phyloP scores from a whole-genome alignment of 2,329 filamentous ascomycete species.

The Diaporthe caulivora region DNA sequence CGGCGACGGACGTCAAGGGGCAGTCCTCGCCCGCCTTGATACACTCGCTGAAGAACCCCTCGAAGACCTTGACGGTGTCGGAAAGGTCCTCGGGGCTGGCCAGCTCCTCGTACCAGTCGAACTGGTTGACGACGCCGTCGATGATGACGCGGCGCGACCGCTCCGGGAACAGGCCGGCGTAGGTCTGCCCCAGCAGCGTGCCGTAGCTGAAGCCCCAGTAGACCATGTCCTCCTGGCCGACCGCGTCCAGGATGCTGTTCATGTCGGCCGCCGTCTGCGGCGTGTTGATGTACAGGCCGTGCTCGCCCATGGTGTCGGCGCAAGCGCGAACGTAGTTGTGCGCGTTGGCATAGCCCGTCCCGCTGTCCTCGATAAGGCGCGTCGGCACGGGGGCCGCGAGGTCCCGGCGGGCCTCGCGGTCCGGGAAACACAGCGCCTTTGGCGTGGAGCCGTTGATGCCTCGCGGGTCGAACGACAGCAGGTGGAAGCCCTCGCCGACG shows the following conservation, averaged over 20 bases:
- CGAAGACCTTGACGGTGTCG: slow-evolving; percentile 58
- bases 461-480: slow-evolving; percentile 62
- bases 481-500: slow-evolving; percentile 58
- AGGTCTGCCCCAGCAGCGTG: slow-evolving; percentile 55
- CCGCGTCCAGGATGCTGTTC: slow-evolving; percentile 60
- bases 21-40: slow-evolving; percentile 61
- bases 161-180: slow-evolving; percentile 53
- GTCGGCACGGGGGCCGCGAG: slow-evolving; percentile 43
- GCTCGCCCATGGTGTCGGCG: slow-evolving; percentile 57
- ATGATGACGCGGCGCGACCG: slow-evolving; percentile 52
- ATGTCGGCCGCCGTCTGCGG: slow-evolving; percentile 65
- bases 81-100: slow-evolving; percentile 52
- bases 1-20: slow-evolving; percentile 52
- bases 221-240: slow-evolving; percentile 53
- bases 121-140: slow-evolving; percentile 51
- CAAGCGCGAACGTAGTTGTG: slow-evolving; percentile 57
- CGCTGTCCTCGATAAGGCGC: slow-evolving; percentile 50
- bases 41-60: slow-evolving; percentile 59
- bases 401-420: slow-evolving; percentile 47
- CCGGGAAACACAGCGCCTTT: slow-evolving; percentile 55
- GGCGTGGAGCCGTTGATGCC: slow-evolving; percentile 56
- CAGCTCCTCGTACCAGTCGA: slow-evolving; percentile 55
- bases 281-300: slow-evolving; percentile 60
- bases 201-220: slow-evolving; percentile 58
- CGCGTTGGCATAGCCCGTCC: slow-evolving; percentile 56